Conservation (phyloP, 208 protist species). For the Strigomonas galati region DNA sequence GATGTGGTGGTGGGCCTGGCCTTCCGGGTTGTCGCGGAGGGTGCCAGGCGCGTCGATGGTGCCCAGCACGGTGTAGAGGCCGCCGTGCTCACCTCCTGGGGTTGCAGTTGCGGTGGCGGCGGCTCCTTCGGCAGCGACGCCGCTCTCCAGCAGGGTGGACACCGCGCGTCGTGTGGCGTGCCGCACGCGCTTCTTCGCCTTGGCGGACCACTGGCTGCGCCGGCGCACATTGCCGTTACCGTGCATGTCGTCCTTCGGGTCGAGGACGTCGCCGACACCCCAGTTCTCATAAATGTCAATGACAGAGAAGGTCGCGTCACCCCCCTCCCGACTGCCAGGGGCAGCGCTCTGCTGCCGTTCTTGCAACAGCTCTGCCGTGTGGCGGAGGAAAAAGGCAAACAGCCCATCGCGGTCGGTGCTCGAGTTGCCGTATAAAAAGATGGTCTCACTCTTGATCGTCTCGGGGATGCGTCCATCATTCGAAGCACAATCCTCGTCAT, state of each 20-base stretch:
- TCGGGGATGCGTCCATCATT: conserved; percentile 8
- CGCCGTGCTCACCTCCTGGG: not conserved
- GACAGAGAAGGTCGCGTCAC: conserved; percentile 28
- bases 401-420: conserved; percentile 4
- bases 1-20: conserved; percentile 1
- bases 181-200: not conserved
- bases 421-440: conserved; percentile 8
- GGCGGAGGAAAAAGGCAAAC: not conserved
- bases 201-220: conserved; percentile 9
- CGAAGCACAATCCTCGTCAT: conserved; percentile 4
- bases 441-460: conserved; percentile 9
- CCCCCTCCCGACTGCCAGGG: not conserved
- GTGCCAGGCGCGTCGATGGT: not conserved
- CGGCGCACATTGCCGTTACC: not conserved
- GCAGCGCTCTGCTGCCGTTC: not conserved
- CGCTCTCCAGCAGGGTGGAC: not conserved
- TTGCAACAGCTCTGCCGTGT: not conserved
- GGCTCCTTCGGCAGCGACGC: not conserved
- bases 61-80: not conserved
- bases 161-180: conserved; percentile 4
- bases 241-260: conserved; percentile 19
- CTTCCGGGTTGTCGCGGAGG: conserved; percentile 2
- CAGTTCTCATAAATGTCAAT: conserved; percentile 40
- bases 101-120: too few species aligned
- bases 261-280: conserved; percentile 40